Evolutionary conservation across 2,329 filamentous ascomycete genomes (phyloP), one percentile per base, ranked within the genome.

Genomic region (Metarhizium guizhouense): DNA sequence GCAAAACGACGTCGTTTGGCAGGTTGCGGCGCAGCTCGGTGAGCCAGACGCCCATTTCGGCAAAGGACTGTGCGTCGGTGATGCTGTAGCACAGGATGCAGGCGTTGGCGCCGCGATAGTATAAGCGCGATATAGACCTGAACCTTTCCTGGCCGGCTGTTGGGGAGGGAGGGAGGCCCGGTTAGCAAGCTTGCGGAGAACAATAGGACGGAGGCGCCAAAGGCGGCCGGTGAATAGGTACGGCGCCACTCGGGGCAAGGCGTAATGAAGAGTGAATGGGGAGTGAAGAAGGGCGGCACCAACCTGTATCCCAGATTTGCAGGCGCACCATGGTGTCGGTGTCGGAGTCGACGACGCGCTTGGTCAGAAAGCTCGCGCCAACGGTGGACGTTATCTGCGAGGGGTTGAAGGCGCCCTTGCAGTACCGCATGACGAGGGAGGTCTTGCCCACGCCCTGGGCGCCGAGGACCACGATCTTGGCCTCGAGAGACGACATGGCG

Each of bases 41-140:
- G 59, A 96, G 80, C 92, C 92, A 96, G 55, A 87, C 81, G 65
- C 90, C 90, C 90, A 96, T 96, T 72, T 96, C 90, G 63, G 84
- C 81, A 70, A 96, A 96, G 58, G 88, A 94, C 63, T 84, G 76
- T 58, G 87, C 85, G 70, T 92, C 87, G 58, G 91, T 95, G 69
- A 96, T 95, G 75, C 89, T 89, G 76, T 96, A 96, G 79, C 92
- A 96, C 50, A 96, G 82, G 58, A 96, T 90, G 65, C 90, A 94
- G 57, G 92, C 92, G 68, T 96, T 93, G 59, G 93, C 93, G 68
- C 92, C 92, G 67, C 93, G 87, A 74, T 99, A 99, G 77, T 97
- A 97, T 54, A 99, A 83, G 56, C 92, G 87, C 10, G 90, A 95
- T 66, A 99, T 97, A 59, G 88, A 92, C 64, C 93, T 85, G 71